Evolutionary conservation across 441 rosid genomes (phyloP).

Genomic region (Adansonia grandidieri): DNA sequence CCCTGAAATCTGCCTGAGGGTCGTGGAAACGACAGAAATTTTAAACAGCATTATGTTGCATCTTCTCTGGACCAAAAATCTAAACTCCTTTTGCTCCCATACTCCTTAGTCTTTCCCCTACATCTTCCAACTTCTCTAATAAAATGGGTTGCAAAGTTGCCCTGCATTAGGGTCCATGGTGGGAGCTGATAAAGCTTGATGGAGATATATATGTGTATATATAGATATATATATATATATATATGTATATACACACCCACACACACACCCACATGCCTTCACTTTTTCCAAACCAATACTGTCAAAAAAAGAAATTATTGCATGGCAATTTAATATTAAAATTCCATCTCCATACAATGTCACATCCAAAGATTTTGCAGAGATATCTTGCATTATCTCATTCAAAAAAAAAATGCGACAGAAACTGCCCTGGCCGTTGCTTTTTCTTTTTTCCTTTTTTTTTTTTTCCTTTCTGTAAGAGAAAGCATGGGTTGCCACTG

Average conservation of each 20-base stretch:
- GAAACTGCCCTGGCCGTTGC: not conserved
- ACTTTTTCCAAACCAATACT: conserved; percentile 17
- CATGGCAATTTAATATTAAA: not conserved
- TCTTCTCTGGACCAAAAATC: conserved; percentile 16
- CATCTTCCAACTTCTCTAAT: not conserved
- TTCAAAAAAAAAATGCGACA: not conserved
- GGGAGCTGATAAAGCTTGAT: conserved; percentile 11
- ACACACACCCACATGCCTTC: conserved; percentile 20
- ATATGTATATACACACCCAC: too few species aligned
- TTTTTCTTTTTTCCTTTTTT: too few species aligned
- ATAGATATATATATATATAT: not conserved
- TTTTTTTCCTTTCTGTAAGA: not conserved
- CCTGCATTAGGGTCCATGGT: conserved; percentile 21
- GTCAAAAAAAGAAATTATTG: not conserved
- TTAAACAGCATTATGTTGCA: conserved; percentile 13
- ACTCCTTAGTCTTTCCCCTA: not conserved
- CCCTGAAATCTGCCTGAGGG: conserved; percentile 17
- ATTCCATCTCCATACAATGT: not conserved
- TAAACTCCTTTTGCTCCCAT: not conserved
- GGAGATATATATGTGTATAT: not conserved
- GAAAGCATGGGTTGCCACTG: not conserved
- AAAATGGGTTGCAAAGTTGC: conserved; percentile 1
- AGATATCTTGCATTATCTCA: not conserved
- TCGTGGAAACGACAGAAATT: conserved; percentile 18
- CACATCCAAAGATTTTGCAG: conserved; percentile 11